Evolutionary conservation across 345 rosid species (phyloP), one percentile per base, ranked within the genome.

Genomic region (Eucalyptus erythrocorys): DNA sequence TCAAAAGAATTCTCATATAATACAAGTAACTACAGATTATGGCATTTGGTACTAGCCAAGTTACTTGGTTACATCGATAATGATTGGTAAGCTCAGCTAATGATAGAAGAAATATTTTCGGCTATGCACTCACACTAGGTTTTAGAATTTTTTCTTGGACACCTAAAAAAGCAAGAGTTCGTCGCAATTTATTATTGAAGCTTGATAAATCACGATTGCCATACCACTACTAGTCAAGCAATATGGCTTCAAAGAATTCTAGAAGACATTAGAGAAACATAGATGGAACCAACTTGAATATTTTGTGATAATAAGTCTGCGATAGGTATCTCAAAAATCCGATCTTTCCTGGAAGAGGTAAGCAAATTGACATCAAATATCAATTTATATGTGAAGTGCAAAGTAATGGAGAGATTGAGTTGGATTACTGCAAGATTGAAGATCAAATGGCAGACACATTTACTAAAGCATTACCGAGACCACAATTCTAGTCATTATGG

Each of bases 171-270:
- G 12, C 61, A 55, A 55, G 61, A 55, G 30, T 55, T 6, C 0
- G 27, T 24, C 6, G 13, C 27, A 24, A 5, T 55, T 24, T 55
- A 55, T 12, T 1, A 0, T 0, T 10, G 6, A 24, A 55, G 13
- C 8, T 19, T 8, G 19, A 51, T 24, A 55, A 5, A 12, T 55
- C 61, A 10, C 5, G 13, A 30, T 13, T 5, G 6, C 30, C 10
- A 43, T 8, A 55, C 30, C 5, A 55, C 27, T 12, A 55, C 71
- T 11, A 61, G 17, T 30, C 34, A 30, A 61, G 17, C 71, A 61
- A 3, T 61, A 14, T 61, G 71, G 1, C 71, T 30, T 61, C 1
- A 7, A 3, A 49, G 51, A 30, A 61, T 61, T 27, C 16, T 1
- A 61, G 8, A 61, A 6, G 17, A 30, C 71, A 61, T 61, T 27